phyloP scores from a whole-genome alignment of 768 basidiomycete species.

The Trametes villosa region DNA sequence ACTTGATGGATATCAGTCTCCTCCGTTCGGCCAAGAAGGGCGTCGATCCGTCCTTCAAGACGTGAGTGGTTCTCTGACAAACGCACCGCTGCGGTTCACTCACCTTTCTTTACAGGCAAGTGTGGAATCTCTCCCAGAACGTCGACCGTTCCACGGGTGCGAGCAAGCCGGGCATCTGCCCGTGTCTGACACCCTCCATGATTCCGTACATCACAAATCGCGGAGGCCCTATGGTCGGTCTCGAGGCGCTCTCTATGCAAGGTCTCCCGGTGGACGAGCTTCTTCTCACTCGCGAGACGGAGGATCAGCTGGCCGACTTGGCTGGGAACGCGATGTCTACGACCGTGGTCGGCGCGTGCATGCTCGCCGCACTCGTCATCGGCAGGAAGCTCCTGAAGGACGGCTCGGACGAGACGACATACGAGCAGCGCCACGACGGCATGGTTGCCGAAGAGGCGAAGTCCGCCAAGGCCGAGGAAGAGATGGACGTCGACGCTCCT shows the following conservation, averaged over 20 bases:
- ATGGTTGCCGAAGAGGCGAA: constrained; percentile 36
- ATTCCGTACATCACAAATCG: constrained; percentile 96
- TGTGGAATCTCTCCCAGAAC: constrained; percentile 97
- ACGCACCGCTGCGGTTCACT: constrained; percentile 2
- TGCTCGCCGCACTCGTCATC: constrained; percentile 78
- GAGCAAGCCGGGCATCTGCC: constrained; percentile 80
- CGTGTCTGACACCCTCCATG: constrained; percentile 95
- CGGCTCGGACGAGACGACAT: constrained; percentile 67
- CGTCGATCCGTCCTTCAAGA: constrained; percentile 87
- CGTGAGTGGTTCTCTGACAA: constrained; percentile 50
- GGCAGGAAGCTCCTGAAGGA: constrained; percentile 67
- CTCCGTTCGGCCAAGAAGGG: constrained; percentile 81
- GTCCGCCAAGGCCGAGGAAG: constrained; percentile 57
- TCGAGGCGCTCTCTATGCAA: constrained; percentile 93
- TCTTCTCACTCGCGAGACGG: constrained; percentile 88
- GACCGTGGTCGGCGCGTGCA: constrained; percentile 91
- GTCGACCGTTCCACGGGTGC: constrained; percentile 90
- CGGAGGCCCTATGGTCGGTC: constrained; percentile 92
- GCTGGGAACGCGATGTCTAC: constrained; percentile 99
- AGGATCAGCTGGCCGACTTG: constrained; percentile 91
- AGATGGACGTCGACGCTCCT: constrained; percentile 32
- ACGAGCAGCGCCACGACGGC: constrained; percentile 58
- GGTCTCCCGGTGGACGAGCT: constrained; percentile 93
- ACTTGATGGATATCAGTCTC: constrained; percentile 90
- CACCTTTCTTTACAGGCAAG: constrained; percentile 52